Evolutionary conservation across 768 basidiomycete species (phyloP).

Genomic region (Amanita exitialis): DNA sequence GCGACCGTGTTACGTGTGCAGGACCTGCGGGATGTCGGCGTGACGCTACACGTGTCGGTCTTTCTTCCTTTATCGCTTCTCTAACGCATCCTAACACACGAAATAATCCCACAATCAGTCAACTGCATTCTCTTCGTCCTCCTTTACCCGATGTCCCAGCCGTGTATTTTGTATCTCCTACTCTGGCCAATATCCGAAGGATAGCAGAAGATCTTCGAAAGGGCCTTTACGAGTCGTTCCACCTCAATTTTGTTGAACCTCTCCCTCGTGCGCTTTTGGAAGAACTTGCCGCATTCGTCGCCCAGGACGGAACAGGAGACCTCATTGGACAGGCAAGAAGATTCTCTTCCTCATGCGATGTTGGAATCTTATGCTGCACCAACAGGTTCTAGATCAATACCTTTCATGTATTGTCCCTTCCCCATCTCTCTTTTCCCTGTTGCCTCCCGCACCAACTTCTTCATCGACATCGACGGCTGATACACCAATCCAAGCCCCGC

Average conservation of each 20-base stretch:
- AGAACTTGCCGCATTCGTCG: slow-evolving; percentile 85
- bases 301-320: slow-evolving; percentile 76
- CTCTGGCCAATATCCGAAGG: slow-evolving; percentile 72
- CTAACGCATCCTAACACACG: slow-evolving; percentile 1
- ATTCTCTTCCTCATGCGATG: background rate
- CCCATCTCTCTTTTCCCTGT: slow-evolving; percentile 82
- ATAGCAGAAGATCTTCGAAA: slow-evolving; percentile 93
- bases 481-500: slow-evolving; percentile 24
- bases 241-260: slow-evolving; percentile 93
- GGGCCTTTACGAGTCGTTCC: slow-evolving; percentile 83
- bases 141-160: slow-evolving; percentile 93
- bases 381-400: slow-evolving; percentile 90
- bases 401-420: slow-evolving; percentile 94
- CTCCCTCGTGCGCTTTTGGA: slow-evolving; percentile 83
- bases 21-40: slow-evolving; percentile 92
- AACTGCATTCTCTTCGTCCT: slow-evolving; percentile 83
- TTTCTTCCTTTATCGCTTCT: slow-evolving; percentile 2
- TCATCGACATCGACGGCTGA: slow-evolving; percentile 22
- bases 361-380: slow-evolving; percentile 4
- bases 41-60: slow-evolving; percentile 94
- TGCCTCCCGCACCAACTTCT: slow-evolving; percentile 45
- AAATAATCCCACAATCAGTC: slow-evolving; percentile 35
- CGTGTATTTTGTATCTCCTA: slow-evolving; percentile 93
- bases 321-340: slow-evolving; percentile 59
- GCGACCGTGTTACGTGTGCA: slow-evolving; percentile 94